Evolutionary conservation across 2,329 filamentous ascomycete genomes (phyloP).

Genomic region (Penicillium freii): DNA sequence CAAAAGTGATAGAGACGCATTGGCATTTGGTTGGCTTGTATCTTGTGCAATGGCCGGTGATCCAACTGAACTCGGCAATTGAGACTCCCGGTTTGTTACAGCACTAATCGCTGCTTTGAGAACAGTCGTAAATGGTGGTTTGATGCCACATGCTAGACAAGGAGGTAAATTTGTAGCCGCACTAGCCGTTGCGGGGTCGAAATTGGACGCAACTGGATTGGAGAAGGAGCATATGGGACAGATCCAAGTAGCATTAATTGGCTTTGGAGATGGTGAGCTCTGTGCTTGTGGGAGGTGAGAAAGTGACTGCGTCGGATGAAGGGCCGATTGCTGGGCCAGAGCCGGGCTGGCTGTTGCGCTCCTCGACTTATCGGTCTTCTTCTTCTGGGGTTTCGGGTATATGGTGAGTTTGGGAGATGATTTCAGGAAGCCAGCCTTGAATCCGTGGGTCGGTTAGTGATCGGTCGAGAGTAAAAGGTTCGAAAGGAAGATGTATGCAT

Average conservation of each 20-base stretch:
- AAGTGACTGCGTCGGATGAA: conserved; percentile 34
- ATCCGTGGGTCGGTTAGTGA: not conserved
- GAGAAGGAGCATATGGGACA: conserved; percentile 95
- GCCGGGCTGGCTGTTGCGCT: conserved; percentile 47
- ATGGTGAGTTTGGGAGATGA: conserved; percentile 92
- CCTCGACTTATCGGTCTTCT: conserved; percentile 55
- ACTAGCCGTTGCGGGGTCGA: conserved; percentile 79
- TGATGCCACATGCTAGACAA: conserved; percentile 91
- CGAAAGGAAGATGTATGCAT: not conserved
- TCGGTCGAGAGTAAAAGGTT: conserved; percentile 13
- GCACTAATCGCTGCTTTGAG: conserved; percentile 83
- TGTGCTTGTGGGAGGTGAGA: conserved; percentile 35
- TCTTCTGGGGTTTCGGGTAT: conserved; percentile 74
- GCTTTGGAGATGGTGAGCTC: conserved; percentile 37
- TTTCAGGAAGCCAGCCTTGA: conserved; percentile 82
- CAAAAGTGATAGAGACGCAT: not conserved
- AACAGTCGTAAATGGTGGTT: conserved; percentile 76
- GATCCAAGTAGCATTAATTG: conserved; percentile 75
- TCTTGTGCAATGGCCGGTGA: not conserved
- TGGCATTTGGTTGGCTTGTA: not conserved
- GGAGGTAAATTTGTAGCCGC: conserved; percentile 77
- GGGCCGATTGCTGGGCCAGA: conserved; percentile 28
- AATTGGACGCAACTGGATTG: conserved; percentile 88
- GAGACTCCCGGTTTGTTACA: conserved; percentile 52
- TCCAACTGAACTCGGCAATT: conserved; percentile 10